phyloP scores from a whole-genome alignment of 768 basidiomycete genomes.

The Fomitopsis pulvina region DNA sequence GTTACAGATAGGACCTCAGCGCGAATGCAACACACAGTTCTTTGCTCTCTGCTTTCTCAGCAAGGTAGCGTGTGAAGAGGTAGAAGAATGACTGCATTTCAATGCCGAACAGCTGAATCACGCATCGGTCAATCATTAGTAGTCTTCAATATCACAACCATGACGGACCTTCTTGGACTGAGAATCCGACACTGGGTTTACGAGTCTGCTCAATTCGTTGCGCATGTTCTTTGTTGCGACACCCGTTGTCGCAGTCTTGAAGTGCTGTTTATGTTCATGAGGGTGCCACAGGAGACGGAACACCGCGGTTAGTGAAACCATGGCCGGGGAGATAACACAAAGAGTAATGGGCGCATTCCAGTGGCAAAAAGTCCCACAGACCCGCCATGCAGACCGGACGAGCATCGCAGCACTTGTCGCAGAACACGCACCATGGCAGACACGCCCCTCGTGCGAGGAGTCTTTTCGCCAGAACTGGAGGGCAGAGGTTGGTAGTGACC shows the following conservation, averaged over 20 bases:
- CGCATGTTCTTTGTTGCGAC: slow-evolving; percentile 55
- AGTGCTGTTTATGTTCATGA: slow-evolving; percentile 32
- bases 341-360: neutral
- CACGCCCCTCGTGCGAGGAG: slow-evolving; percentile 23
- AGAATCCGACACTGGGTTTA: slow-evolving; percentile 52
- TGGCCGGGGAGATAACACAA: slow-evolving; percentile 4
- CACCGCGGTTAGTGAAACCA: slow-evolving; percentile 6
- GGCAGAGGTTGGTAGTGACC: neutral
- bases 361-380: neutral
- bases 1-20: neutral
- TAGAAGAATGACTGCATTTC: slow-evolving; percentile 98
- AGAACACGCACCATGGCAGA: slow-evolving; percentile 22
- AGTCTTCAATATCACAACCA: slow-evolving; percentile 47
- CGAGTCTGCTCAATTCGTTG: slow-evolving; percentile 63
- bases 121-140: slow-evolving; percentile 55
- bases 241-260: slow-evolving; percentile 35
- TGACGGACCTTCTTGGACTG: slow-evolving; percentile 48
- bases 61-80: slow-evolving; percentile 91
- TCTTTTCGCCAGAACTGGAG: slow-evolving; percentile 11
- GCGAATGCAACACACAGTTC: slow-evolving; percentile 59
- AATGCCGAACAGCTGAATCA: slow-evolving; percentile 89
- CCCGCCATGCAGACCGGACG: neutral
- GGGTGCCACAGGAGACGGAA: slow-evolving; percentile 27
- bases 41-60: slow-evolving; percentile 80
- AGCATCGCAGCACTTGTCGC: neutral